Percentiles rank a stretch among this genome's conserved stretches.
These are phyloP conservation scores for Podospora didyma DNA, from an alignment of 495 filamentous ascomycete genomes.

Conservation along the genomic window DNA sequence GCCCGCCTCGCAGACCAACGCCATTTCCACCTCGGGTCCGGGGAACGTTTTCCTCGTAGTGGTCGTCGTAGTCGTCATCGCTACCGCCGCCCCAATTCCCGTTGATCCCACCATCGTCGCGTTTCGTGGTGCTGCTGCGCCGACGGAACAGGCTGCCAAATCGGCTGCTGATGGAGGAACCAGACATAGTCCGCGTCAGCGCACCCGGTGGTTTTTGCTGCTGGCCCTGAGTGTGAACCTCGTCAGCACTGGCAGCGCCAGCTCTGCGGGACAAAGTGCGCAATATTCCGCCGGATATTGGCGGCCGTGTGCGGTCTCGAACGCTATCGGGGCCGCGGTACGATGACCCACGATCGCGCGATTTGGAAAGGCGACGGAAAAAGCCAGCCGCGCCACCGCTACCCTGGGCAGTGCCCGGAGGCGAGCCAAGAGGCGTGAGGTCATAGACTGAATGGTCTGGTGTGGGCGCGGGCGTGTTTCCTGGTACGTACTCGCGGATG, in stretches of 20 bases:
- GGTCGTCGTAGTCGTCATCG: conserved; percentile 28
- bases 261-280: conserved; percentile 39
- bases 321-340: conserved; percentile 24
- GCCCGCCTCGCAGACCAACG: conserved; percentile 34
- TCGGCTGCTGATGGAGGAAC: conserved; percentile 20
- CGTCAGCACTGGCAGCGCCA: conserved; percentile 33
- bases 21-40: conserved; percentile 2
- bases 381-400: conserved; percentile 19
- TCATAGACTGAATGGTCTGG: conserved; percentile 45
- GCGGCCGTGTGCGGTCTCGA: conserved; percentile 27
- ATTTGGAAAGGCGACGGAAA: conserved; percentile 37
- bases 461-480: conserved; percentile 65
- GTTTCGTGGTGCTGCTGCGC: conserved; percentile 43
- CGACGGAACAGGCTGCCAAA: conserved; percentile 47
- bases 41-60: conserved; percentile 19
- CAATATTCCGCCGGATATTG: conserved; percentile 28
- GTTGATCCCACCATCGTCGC: conserved; percentile 49
- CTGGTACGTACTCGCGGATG: conserved; percentile 77
- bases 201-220: conserved; percentile 59
- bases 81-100: conserved; percentile 41
- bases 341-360: conserved; percentile 20
- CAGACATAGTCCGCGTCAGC: conserved; percentile 47
- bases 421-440: conserved; percentile 26
- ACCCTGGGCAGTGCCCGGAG: conserved; percentile 16
- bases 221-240: conserved; percentile 29